Conservation (phyloP, 371 early-diverging fungal species). For the Actinomucor elegans region DNA sequence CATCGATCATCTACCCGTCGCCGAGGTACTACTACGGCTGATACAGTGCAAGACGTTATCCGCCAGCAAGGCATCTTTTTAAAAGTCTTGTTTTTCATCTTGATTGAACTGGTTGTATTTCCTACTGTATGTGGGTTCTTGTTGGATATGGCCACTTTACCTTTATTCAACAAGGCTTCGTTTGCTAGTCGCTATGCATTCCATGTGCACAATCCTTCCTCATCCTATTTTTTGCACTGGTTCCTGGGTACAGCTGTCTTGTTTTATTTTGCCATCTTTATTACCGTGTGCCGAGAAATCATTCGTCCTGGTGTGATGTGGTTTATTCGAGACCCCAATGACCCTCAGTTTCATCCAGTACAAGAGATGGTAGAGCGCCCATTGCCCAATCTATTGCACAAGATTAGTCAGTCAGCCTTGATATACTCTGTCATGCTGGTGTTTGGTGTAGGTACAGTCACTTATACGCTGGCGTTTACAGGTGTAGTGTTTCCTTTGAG, state of each 20-base stretch:
- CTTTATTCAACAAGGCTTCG: constrained; percentile 70
- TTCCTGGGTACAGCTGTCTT: constrained; percentile 89
- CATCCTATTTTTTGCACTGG: constrained; percentile 84
- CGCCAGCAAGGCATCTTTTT: constrained; percentile 62
- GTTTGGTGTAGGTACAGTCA: constrained; percentile 65
- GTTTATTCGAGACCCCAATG: constrained; percentile 96
- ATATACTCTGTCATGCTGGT: constrained; percentile 80
- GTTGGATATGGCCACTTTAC: constrained; percentile 81
- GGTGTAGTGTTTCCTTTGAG: constrained; percentile 53
- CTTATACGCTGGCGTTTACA: constrained; percentile 36
- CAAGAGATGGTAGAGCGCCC: constrained; percentile 87
- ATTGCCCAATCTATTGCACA: constrained; percentile 69
- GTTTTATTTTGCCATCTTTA: constrained; percentile 88
- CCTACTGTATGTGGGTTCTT: constrained; percentile 86
- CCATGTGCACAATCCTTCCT: constrained; percentile 63
- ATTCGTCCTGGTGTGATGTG: constrained; percentile 93
- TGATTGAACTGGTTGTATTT: constrained; percentile 83
- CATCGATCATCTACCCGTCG: background rate
- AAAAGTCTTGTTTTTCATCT: constrained; percentile 78
- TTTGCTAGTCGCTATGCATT: constrained; percentile 60
- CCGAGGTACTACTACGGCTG: background rate
- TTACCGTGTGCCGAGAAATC: constrained; percentile 75
- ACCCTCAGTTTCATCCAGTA: constrained; percentile 90
- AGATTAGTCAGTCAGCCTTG: constrained; percentile 74
- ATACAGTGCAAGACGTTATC: constrained; percentile 48